phyloP scores from a whole-genome alignment of 768 basidiomycete genomes.

The Leccinum disarticulatum region DNA sequence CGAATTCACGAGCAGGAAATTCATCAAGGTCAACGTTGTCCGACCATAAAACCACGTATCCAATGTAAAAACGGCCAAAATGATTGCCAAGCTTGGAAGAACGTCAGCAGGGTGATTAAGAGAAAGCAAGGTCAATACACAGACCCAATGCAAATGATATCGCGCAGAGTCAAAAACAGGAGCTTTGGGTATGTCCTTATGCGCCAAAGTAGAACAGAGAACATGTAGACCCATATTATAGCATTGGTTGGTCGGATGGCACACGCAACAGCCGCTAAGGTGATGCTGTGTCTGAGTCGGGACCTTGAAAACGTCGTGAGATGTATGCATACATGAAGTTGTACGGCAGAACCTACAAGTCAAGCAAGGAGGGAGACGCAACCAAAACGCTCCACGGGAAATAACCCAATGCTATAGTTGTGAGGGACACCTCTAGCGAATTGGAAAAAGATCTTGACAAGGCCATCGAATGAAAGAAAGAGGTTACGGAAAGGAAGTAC shows the following conservation, averaged over 20 bases:
- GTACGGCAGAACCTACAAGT: conserved; percentile 15
- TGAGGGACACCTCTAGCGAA: conserved; percentile 86
- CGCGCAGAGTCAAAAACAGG: conserved; percentile 36
- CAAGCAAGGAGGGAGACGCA: conserved; percentile 24
- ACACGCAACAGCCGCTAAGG: conserved; percentile 75
- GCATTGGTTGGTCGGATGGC: conserved; percentile 86
- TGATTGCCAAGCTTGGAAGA: conserved; percentile 19
- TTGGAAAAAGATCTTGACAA: conserved; percentile 90
- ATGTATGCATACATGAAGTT: conserved; percentile 14
- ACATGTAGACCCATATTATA: conserved; percentile 80
- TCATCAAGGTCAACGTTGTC: conserved; percentile 71
- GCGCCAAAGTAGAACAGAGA: conserved; percentile 55
- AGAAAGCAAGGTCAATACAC: conserved; percentile 16
- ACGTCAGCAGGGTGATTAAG: conserved; percentile 9
- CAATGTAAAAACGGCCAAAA: conserved; percentile 39
- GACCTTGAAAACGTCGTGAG: conserved; percentile 34
- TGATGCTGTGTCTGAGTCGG: conserved; percentile 37
- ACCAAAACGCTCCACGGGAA: conserved; percentile 69
- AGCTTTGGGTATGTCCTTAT: conserved; percentile 38
- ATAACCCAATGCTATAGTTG: conserved; percentile 69
- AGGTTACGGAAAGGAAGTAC: conserved; percentile 79
- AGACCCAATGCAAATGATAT: conserved; percentile 48
- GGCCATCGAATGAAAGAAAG: conserved; percentile 83
- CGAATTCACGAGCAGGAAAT: conserved; percentile 82
- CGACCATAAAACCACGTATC: conserved; percentile 74